These are phyloP conservation scores for Gaultheria prostrata DNA, from an alignment of 148 eudicot species.

Conservation along the genomic window DNA sequence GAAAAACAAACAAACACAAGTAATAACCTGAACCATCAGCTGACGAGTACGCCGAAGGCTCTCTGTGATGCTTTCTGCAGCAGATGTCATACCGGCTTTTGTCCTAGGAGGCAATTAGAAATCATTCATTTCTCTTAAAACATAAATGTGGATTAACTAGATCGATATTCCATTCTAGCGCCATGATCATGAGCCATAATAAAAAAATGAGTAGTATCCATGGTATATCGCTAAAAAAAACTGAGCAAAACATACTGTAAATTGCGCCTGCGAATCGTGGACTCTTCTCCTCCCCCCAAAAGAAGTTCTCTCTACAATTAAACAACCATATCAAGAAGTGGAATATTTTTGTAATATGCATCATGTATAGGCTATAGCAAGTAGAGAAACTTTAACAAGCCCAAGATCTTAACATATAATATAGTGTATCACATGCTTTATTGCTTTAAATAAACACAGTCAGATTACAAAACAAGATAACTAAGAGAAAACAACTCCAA, in stretches of 20 bases:
- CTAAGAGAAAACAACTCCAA: not conserved
- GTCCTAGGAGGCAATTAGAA: constrained; percentile 43
- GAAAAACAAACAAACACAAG: not conserved
- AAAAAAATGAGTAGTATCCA: not conserved
- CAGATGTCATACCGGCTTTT: constrained; percentile 92
- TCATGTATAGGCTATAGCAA: not conserved
- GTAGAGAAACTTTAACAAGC: not conserved
- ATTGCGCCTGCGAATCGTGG: constrained; percentile 82
- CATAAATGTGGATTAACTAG: not conserved
- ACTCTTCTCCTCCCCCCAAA: constrained; percentile 92
- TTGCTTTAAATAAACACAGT: not conserved
- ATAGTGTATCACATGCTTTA: not conserved
- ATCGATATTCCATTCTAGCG: not conserved
- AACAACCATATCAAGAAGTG: constrained; percentile 18
- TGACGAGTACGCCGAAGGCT: constrained; percentile 93
- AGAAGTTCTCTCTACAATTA: constrained; percentile 79
- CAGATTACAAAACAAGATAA: not conserved
- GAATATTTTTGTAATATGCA: not conserved
- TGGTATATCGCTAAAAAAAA: not conserved
- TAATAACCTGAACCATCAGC: constrained; percentile 88
- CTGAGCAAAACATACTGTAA: constrained; percentile 62
- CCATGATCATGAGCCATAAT: not conserved
- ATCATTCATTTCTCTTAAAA: not conserved
- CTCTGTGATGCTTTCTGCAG: constrained; percentile 95
- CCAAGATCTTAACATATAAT: not conserved